Conservation (phyloP, 257 asterid genomes). For the Solanum paucissectum region DNA sequence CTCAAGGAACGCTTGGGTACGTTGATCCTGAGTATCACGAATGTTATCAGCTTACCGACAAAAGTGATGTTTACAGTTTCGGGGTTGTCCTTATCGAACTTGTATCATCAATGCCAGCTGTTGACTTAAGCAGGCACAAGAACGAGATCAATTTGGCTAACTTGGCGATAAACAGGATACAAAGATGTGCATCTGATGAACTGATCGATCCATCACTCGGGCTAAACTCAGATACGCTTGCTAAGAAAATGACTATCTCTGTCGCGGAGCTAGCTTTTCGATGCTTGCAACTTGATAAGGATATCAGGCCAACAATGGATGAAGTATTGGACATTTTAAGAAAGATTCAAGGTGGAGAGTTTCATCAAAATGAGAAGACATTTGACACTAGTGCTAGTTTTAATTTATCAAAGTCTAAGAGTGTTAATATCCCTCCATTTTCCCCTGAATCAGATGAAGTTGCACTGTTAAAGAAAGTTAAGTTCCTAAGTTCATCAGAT, state of each 20-base stretch:
- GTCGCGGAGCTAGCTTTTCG: constrained; percentile 11
- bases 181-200: neutral
- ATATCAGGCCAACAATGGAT: constrained; percentile 10
- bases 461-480: neutral
- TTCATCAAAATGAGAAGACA: neutral
- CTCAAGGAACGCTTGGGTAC: neutral
- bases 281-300: constrained; percentile 7
- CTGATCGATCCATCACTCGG: constrained; percentile 3
- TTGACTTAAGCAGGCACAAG: neutral
- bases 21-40: constrained; percentile 1
- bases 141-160: constrained; percentile 7
- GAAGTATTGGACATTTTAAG: constrained; percentile 3
- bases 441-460: neutral
- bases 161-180: neutral
- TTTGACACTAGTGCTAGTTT: neutral
- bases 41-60: neutral
- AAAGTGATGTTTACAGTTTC: neutral
- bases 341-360: neutral
- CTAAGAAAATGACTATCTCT: neutral
- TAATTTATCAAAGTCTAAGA: neutral
- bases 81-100: constrained; percentile 5
- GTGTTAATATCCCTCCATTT: neutral
- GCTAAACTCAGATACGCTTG: neutral
- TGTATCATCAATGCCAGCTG: constrained; percentile 3
- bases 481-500: neutral